Percentiles rank a stretch among this genome's conserved stretches.
Evolutionary conservation across 805 yeast species (phyloP).

Genomic region (Wickerhamiella azymoides): DNA sequence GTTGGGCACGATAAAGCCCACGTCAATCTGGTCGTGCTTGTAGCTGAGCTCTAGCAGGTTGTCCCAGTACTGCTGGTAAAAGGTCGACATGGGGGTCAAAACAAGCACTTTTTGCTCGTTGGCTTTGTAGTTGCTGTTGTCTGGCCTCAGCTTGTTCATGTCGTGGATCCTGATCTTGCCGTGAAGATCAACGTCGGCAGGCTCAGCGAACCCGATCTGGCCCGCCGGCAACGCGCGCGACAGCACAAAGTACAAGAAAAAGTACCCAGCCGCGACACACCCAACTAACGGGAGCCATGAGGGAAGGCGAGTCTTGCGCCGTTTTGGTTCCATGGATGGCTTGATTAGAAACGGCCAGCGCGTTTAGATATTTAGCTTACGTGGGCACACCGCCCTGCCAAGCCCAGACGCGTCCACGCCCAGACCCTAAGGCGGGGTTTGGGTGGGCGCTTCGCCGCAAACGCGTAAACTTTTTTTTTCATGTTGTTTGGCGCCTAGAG

Average conservation of each 20-base stretch:
- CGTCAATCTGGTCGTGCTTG: constrained; percentile 71
- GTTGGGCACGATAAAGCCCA: constrained; percentile 87
- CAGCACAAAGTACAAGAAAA: constrained; percentile 4
- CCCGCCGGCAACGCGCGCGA: constrained; percentile 12
- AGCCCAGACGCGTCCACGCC: no score
- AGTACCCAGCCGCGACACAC: constrained; percentile 3
- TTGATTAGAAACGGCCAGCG: background rate
- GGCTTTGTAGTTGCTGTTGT: constrained; percentile 50
- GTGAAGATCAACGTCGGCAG: constrained; percentile 18
- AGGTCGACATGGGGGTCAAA: constrained; percentile 80
- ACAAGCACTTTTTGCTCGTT: constrained; percentile 75
- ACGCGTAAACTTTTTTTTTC: no score
- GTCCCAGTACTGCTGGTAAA: constrained; percentile 77
- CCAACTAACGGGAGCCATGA: constrained; percentile 1
- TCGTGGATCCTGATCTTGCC: constrained; percentile 25
- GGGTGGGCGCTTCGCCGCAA: no score
- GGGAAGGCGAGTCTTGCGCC: constrained; percentile 4
- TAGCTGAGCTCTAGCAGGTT: constrained; percentile 62
- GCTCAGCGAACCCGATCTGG: constrained; percentile 16
- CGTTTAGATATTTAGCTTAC: background rate
- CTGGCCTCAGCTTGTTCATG: constrained; percentile 58
- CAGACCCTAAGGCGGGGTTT: no score
- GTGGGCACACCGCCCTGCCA: no score
- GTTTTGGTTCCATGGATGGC: constrained; percentile 6
- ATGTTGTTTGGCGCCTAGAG: no score